These are phyloP conservation scores for Claviceps quebecensis DNA, from an alignment of 2,329 filamentous ascomycete species.

Conservation along the genomic window DNA sequence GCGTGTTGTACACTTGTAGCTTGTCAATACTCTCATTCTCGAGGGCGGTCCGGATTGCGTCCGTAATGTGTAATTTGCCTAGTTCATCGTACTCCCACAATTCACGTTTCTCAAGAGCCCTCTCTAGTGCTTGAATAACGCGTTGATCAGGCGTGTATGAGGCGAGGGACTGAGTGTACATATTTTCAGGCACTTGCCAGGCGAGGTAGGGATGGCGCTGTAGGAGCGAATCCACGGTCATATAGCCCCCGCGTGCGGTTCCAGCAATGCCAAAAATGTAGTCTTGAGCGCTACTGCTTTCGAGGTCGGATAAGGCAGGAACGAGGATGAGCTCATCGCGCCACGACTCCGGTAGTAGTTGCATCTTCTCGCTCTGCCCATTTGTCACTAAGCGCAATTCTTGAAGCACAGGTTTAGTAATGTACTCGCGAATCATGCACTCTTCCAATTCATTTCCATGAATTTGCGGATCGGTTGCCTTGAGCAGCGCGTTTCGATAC, in stretches of 20 bases:
- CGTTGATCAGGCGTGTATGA: slow-evolving; percentile 9
- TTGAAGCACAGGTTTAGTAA: slow-evolving; percentile 11
- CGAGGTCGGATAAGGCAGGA: slow-evolving; percentile 11
- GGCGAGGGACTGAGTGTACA: slow-evolving; percentile 16
- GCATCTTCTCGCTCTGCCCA: not conserved
- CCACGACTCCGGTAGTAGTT: slow-evolving; percentile 11
- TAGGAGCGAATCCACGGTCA: slow-evolving; percentile 10
- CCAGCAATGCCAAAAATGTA: slow-evolving; percentile 13
- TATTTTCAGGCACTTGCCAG: slow-evolving; percentile 20
- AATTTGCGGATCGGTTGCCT: slow-evolving; percentile 9
- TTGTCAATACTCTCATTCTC: slow-evolving; percentile 8
- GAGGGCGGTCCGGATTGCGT: slow-evolving; percentile 7
- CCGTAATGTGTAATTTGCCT: slow-evolving; percentile 8
- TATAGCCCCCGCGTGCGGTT: slow-evolving; percentile 13
- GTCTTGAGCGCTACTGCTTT: slow-evolving; percentile 2
- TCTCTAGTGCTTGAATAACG: slow-evolving; percentile 13
- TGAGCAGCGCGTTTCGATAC: slow-evolving; percentile 32
- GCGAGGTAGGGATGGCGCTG: slow-evolving; percentile 23
- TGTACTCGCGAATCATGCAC: slow-evolving; percentile 11
- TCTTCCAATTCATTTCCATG: slow-evolving; percentile 3
- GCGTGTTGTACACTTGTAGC: slow-evolving; percentile 13
- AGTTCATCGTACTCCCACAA: slow-evolving; percentile 3
- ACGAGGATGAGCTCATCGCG: slow-evolving; percentile 12
- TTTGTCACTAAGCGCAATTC: slow-evolving; percentile 13
- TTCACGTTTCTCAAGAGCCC: slow-evolving; percentile 9